phyloP scores from a whole-genome alignment of 257 asterid genomes.

The Salvia hispanica region DNA sequence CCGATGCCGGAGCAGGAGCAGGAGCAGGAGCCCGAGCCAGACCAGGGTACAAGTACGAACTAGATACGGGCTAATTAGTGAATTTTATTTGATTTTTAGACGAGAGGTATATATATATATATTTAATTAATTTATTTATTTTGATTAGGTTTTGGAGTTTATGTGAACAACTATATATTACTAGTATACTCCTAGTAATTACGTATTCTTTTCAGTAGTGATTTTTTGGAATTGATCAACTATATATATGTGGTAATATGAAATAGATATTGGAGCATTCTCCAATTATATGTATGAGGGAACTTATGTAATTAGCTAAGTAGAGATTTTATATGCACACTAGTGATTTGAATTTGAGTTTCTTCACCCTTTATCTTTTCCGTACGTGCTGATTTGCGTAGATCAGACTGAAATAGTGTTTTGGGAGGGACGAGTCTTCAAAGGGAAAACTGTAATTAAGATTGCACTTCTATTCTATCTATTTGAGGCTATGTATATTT shows the following conservation, averaged over 20 bases:
- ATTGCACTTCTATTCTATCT: no score
- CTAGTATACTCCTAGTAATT: no score
- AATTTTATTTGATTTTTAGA: not conserved
- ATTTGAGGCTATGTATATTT: not conserved
- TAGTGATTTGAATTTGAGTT: not conserved
- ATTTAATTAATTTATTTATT: not conserved
- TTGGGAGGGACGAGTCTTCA: no score
- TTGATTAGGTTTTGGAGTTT: slow-evolving; percentile 6
- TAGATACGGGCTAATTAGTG: slow-evolving; percentile 7
- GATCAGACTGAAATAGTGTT: no score
- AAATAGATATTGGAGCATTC: not conserved
- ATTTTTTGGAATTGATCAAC: not conserved
- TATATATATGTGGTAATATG: not conserved
- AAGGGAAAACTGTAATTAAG: no score
- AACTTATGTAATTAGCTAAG: no score
- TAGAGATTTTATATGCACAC: no score
- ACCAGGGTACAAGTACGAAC: not conserved
- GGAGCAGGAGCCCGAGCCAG: not conserved
- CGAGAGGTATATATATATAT: no score
- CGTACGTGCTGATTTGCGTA: no score
- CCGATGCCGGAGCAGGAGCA: not conserved
- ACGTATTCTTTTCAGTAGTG: not conserved
- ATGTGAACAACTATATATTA: not conserved
- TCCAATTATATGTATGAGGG: not conserved
- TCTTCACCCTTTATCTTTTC: not conserved